These are phyloP conservation scores for Triangularia verruculosa DNA, from an alignment of 2,329 filamentous ascomycete genomes.

Conservation along the genomic window DNA sequence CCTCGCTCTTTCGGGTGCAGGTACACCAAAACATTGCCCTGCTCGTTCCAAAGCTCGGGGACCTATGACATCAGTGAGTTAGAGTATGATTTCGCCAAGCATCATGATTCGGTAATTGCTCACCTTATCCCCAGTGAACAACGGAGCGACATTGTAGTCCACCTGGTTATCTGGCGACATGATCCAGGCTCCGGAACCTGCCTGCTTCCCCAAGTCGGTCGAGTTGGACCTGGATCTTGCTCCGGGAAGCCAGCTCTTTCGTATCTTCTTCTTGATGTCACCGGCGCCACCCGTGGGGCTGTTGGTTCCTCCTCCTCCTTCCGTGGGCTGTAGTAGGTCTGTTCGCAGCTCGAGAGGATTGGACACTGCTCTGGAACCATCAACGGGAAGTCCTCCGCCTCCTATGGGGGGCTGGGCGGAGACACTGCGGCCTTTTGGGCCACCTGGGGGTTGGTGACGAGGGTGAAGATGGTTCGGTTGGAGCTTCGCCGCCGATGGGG, in stretches of 20 bases:
- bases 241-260: conserved; percentile 52
- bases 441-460: conserved; percentile 8
- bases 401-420: conserved; percentile 44
- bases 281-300: conserved; percentile 43
- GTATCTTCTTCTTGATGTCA: conserved; percentile 42
- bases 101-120: background rate
- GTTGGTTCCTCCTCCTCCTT: conserved; percentile 19
- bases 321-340: conserved; percentile 34
- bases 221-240: conserved; percentile 51
- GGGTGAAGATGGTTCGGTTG: conserved; percentile 24
- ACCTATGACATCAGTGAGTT: conserved; percentile 41
- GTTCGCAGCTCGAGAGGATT: conserved; percentile 31
- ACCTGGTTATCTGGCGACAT: conserved; percentile 48
- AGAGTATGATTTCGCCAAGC: conserved; percentile 14
- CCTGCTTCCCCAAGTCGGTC: conserved; percentile 30
- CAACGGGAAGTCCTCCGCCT: conserved; percentile 29
- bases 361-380: conserved; percentile 33
- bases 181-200: conserved; percentile 49
- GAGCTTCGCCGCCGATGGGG: conserved; percentile 15
- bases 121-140: conserved; percentile 56
- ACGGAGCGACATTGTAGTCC: conserved; percentile 54
- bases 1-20: conserved; percentile 51
- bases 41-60: conserved; percentile 64
- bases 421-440: conserved; percentile 43
- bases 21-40: conserved; percentile 55